These are phyloP conservation scores for Amanita fuliginea DNA, from an alignment of 768 basidiomycete species.

Conservation along the genomic window DNA sequence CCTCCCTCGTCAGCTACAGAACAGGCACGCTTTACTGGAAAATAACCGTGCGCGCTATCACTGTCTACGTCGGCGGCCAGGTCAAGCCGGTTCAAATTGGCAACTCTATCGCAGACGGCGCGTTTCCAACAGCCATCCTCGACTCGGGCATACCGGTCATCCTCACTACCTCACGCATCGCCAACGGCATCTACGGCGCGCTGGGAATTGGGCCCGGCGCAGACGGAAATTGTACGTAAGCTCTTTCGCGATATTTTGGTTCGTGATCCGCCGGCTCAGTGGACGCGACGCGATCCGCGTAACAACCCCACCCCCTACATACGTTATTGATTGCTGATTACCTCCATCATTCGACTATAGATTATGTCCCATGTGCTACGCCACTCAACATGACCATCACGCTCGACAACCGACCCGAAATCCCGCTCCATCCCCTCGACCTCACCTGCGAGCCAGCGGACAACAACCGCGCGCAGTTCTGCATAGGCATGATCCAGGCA, in stretches of 20 bases:
- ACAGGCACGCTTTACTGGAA: constrained; percentile 54
- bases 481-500: constrained; percentile 60
- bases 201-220: constrained; percentile 45
- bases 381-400: constrained; percentile 67
- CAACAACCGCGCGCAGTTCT: constrained; percentile 32
- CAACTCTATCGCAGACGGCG: constrained; percentile 23
- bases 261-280: no score
- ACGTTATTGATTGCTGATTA: no score
- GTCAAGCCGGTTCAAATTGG: constrained; percentile 29
- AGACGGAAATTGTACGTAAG: constrained; percentile 53
- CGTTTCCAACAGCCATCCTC: constrained; percentile 53
- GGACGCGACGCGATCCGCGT: no score
- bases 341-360: constrained; percentile 12
- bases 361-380: constrained; percentile 62
- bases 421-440: constrained; percentile 69
- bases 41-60: constrained; percentile 41
- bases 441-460: constrained; percentile 39
- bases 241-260: not conserved
- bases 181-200: constrained; percentile 73
- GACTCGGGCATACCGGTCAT: constrained; percentile 67
- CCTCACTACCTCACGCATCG: constrained; percentile 44
- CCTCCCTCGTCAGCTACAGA: constrained; percentile 27
- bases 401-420: constrained; percentile 41
- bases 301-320: no score
- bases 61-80: constrained; percentile 44